A percentile compares a stretch with the other conserved stretches of the same genome.
These are phyloP conservation scores for Chondrus crispus DNA, from an alignment of 23 red algal genomes.

Conservation along the genomic window DNA sequence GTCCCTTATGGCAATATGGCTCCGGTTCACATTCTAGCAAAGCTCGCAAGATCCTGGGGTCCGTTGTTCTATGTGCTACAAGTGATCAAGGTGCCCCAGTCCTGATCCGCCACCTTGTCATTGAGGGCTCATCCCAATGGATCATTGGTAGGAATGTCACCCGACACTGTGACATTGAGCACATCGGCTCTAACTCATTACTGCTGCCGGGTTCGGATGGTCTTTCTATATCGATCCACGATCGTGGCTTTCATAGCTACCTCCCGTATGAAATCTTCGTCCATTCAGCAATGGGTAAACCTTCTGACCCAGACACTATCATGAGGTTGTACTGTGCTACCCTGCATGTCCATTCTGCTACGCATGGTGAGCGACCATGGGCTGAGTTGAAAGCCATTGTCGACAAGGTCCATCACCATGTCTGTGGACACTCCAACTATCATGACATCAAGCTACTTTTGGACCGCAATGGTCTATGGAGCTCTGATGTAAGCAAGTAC, in stretches of 20 bases:
- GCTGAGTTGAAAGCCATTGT: background rate
- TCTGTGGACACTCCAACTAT: slow-evolving; percentile 5
- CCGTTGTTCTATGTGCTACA: background rate
- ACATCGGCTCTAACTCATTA: background rate
- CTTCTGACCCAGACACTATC: background rate
- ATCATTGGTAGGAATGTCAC: background rate
- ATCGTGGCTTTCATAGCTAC: slow-evolving; percentile 10
- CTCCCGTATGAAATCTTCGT: background rate
- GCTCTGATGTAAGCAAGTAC: background rate
- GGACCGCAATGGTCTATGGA: slow-evolving; percentile 11
- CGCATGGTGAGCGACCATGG: background rate
- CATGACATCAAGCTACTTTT: slow-evolving; percentile 18
- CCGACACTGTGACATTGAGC: background rate
- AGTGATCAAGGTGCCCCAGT: background rate
- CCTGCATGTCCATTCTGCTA: background rate
- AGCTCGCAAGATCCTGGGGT: background rate
- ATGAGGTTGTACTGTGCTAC: background rate
- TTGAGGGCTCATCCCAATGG: background rate
- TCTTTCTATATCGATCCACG: background rate
- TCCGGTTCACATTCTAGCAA: background rate
- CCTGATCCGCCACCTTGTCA: background rate
- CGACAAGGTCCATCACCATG: slow-evolving; percentile 10
- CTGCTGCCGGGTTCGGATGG: background rate
- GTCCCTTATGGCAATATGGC: slow-evolving; percentile 12
- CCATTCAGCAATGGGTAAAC: background rate